phyloP scores from a whole-genome alignment of 768 basidiomycete genomes.

The Daedaleopsis sinensis region DNA sequence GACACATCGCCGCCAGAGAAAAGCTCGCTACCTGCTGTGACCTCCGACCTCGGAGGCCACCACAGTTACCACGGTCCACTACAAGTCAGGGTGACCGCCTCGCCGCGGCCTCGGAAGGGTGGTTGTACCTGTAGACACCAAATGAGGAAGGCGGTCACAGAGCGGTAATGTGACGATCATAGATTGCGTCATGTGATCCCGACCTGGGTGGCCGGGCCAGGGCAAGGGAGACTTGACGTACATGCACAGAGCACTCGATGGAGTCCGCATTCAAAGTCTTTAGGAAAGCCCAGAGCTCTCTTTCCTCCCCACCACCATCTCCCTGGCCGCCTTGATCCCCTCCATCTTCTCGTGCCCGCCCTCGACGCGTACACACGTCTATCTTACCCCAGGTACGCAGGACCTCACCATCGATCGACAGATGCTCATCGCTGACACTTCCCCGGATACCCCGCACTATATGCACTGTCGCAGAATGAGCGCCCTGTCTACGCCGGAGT shows the following conservation, averaged over 20 bases:
- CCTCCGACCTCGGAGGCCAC: too few relatives aligned
- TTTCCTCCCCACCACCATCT: constrained; percentile 14
- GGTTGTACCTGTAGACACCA: constrained; percentile 5
- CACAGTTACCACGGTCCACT: too few relatives aligned
- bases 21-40: too few relatives aligned
- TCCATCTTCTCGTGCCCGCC: not conserved
- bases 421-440: constrained; percentile 1
- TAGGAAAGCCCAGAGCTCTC: constrained; percentile 1
- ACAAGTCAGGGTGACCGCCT: too few relatives aligned
- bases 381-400: constrained; percentile 5
- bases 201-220: constrained; percentile 3
- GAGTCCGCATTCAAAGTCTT: constrained; percentile 6
- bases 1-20: too few relatives aligned
- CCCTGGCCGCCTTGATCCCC: not conserved
- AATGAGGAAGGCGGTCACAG: constrained; percentile 11
- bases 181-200: constrained; percentile 22
- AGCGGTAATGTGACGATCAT: constrained; percentile 9
- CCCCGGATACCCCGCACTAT: constrained; percentile 4
- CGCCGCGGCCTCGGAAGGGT: not conserved
- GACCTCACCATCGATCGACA: constrained; percentile 7
- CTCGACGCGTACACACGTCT: not conserved
- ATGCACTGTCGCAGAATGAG: constrained; percentile 18
- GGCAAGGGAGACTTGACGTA: constrained; percentile 25
- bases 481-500: constrained; percentile 21
- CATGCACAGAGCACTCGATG: constrained; percentile 13